These are phyloP conservation scores for Penicillium arizonense DNA, from an alignment of 495 filamentous ascomycete species.

Conservation along the genomic window DNA sequence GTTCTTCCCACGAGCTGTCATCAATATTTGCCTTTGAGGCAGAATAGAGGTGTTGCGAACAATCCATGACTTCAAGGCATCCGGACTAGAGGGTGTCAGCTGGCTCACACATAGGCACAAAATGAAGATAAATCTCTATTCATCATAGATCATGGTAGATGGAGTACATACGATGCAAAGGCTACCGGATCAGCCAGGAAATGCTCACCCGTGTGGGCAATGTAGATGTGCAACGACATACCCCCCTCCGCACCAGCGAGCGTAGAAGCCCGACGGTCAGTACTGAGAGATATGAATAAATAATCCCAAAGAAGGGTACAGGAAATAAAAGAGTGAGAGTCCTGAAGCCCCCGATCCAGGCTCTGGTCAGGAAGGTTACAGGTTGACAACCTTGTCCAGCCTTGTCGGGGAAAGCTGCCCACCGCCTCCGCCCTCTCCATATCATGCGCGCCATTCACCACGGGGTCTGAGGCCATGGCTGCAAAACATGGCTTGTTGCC, in stretches of 20 bases:
- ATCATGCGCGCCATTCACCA: conserved; percentile 34
- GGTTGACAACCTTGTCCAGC: conserved; percentile 2
- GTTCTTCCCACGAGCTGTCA: conserved; percentile 79
- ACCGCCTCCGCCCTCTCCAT: conserved; percentile 24
- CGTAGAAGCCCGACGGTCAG: conserved; percentile 25
- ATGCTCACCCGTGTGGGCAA: conserved; percentile 86
- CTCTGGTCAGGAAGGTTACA: conserved; percentile 1
- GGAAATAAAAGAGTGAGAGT: conserved; percentile 11
- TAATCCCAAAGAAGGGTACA: conserved; percentile 7
- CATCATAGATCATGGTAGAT: conserved; percentile 3
- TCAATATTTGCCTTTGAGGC: conserved; percentile 68
- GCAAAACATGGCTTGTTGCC: conserved; percentile 31
- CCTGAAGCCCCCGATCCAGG: conserved; percentile 21
- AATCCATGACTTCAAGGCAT: conserved; percentile 68
- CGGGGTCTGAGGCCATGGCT: conserved; percentile 39
- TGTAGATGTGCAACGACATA: conserved; percentile 79
- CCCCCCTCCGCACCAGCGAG: conserved; percentile 40
- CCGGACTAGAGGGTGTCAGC: conserved; percentile 55
- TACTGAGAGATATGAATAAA: conserved; percentile 30
- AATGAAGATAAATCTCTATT: conserved; percentile 4
- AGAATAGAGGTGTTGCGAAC: conserved; percentile 64
- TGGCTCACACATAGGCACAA: conserved; percentile 4
- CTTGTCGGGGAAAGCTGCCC: conserved; percentile 10
- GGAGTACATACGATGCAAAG: conserved; percentile 62
- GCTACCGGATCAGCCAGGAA: conserved; percentile 67